Evolutionary conservation across 305 asterid species (phyloP).

Genomic region (Fraxinus baroniana): DNA sequence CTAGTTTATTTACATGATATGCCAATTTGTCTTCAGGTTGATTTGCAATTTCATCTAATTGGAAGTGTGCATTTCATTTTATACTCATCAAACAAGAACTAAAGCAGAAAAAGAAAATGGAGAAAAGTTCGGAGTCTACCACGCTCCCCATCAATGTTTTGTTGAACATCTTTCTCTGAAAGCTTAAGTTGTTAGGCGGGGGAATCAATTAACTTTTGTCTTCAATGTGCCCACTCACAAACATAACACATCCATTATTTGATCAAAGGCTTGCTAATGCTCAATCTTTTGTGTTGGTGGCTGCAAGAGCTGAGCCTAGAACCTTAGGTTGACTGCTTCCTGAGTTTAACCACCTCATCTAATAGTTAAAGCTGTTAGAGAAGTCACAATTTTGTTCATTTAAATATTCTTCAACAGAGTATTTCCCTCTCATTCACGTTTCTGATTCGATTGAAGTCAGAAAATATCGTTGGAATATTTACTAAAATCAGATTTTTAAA

Average conservation of each 20-base stretch:
- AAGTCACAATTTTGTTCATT: not conserved
- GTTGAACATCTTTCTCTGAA: not conserved
- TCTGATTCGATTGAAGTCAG: not conserved
- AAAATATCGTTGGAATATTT: not conserved
- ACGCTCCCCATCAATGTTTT: not conserved
- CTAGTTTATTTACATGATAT: not conserved
- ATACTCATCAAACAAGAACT: not conserved
- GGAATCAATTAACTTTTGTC: not conserved
- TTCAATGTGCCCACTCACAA: not conserved
- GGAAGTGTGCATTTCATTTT: not conserved
- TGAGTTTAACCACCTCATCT: not conserved
- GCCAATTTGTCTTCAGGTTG: not conserved
- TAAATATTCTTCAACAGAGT: not conserved
- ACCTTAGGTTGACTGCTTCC: not conserved
- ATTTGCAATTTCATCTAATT: not conserved
- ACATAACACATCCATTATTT: not conserved
- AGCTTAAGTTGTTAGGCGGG: not conserved
- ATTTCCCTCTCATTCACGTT: not conserved
- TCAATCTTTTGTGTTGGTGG: not conserved
- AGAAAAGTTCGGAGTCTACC: not conserved
- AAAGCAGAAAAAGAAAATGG: not conserved
- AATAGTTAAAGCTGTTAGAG: not conserved
- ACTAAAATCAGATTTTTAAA: not conserved
- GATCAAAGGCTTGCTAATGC: not conserved
- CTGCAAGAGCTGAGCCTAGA: not conserved